These are phyloP conservation scores for Colletotrichum gigasporum DNA, from an alignment of 2,329 filamentous ascomycete species.

Conservation along the genomic window DNA sequence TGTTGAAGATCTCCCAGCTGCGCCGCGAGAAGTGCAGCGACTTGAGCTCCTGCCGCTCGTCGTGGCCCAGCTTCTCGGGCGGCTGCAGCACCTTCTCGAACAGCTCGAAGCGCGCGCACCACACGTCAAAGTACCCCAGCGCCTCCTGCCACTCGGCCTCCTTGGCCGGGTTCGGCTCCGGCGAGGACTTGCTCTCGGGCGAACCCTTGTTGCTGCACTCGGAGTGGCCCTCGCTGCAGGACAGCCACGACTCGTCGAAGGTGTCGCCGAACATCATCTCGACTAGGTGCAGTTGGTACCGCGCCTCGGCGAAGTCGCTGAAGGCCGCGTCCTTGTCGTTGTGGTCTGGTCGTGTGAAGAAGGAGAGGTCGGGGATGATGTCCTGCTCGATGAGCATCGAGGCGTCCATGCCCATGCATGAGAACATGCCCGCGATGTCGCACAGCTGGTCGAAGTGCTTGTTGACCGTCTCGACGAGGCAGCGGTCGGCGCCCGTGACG, in stretches of 20 bases:
- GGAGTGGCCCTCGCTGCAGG: neutral
- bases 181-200: neutral
- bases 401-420: conserved; percentile 20
- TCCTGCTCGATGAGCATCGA: conserved; percentile 15
- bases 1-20: conserved; percentile 13
- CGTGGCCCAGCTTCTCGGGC: neutral
- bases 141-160: conserved; percentile 1
- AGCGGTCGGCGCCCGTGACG: neutral
- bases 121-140: neutral
- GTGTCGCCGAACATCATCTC: conserved; percentile 5
- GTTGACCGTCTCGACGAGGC: conserved; percentile 9
- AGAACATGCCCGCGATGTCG: conserved; percentile 19
- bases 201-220: neutral
- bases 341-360: conserved; percentile 4
- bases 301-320: conserved; percentile 7
- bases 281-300: neutral
- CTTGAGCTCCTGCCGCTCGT: conserved; percentile 5
- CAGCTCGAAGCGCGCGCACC: conserved; percentile 16
- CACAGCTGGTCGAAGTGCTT: conserved; percentile 18
- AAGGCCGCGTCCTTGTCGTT: neutral
- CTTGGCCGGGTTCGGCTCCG: neutral
- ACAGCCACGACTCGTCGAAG: neutral
- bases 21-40: conserved; percentile 1
- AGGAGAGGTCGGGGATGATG: conserved; percentile 16
- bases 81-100: neutral